phyloP scores from a whole-genome alignment of 2,329 filamentous ascomycete species.

The Fusarium stilboides region DNA sequence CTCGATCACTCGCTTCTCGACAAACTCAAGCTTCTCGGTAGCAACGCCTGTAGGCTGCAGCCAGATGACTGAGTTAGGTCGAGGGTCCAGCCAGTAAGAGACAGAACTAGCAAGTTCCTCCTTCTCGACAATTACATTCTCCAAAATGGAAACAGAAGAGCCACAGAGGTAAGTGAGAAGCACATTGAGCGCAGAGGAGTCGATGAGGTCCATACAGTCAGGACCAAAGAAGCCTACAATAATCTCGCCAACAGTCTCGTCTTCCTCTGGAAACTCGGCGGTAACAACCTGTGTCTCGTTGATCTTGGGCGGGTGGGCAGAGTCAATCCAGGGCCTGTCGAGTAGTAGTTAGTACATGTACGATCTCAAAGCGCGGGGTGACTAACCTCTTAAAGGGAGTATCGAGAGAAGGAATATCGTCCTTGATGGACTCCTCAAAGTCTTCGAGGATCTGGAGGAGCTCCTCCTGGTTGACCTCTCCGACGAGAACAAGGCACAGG shows the following conservation, averaged over 20 bases:
- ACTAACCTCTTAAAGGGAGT: slow-evolving; percentile 79
- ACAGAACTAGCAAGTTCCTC: slow-evolving; percentile 93
- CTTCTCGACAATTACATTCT: slow-evolving; percentile 92
- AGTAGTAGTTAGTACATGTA: slow-evolving; percentile 18
- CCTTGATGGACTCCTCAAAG: slow-evolving; percentile 89
- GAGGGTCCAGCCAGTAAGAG: slow-evolving; percentile 82
- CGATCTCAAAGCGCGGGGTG: background rate
- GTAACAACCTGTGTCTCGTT: slow-evolving; percentile 80
- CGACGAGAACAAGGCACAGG: slow-evolving; percentile 90
- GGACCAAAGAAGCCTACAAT: slow-evolving; percentile 90
- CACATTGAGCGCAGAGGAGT: slow-evolving; percentile 82
- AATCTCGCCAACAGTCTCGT: slow-evolving; percentile 93
- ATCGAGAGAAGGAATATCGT: slow-evolving; percentile 82
- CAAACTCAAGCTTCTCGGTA: slow-evolving; percentile 85
- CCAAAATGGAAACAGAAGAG: slow-evolving; percentile 91
- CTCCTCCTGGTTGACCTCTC: slow-evolving; percentile 87
- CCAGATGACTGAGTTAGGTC: slow-evolving; percentile 87
- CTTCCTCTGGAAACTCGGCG: slow-evolving; percentile 95
- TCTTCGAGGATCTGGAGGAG: slow-evolving; percentile 85
- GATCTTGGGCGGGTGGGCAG: slow-evolving; percentile 80
- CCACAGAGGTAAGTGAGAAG: slow-evolving; percentile 90
- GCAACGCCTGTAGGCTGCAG: slow-evolving; percentile 89
- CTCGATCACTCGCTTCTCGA: slow-evolving; percentile 88
- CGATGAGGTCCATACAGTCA: slow-evolving; percentile 78
- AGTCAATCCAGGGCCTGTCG: slow-evolving; percentile 86